Conservation (phyloP, 148 eudicot species). For the Heliosperma pusillum region DNA sequence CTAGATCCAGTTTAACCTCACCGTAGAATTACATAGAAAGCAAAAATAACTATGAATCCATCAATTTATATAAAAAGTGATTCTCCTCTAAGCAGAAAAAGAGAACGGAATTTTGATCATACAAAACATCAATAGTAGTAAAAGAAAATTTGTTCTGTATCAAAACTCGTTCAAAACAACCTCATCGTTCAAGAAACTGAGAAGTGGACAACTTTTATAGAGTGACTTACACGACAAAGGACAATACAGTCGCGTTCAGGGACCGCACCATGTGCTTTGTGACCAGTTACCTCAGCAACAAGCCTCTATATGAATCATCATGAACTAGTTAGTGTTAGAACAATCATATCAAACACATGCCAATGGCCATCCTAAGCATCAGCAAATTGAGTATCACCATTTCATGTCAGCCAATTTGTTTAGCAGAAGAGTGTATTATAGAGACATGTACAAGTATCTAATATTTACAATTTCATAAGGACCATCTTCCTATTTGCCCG, state of each 20-base stretch:
- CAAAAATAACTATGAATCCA: neutral
- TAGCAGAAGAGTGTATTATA: neutral
- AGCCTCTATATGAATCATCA: conserved; percentile 49
- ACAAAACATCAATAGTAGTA: neutral
- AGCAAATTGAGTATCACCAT: neutral
- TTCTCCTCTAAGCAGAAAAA: neutral
- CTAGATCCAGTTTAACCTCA: conserved; percentile 4
- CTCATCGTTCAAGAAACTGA: neutral
- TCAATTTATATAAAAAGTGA: neutral
- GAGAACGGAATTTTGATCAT: neutral
- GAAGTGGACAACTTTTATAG: neutral
- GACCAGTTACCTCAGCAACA: conserved; percentile 79
- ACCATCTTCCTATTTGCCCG: neutral
- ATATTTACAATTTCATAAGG: neutral
- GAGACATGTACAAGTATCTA: neutral
- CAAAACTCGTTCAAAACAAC: neutral
- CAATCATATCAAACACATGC: neutral
- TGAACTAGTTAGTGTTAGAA: conserved; percentile 8
- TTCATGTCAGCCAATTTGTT: neutral
- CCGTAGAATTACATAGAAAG: neutral
- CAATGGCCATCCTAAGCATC: neutral
- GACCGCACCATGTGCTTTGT: conserved; percentile 89
- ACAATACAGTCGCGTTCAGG: conserved; percentile 86
- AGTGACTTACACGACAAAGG: conserved; percentile 69
- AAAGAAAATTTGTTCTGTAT: neutral